Conservation (phyloP, 2,329 filamentous ascomycete species). For the Diaporthe batatas region DNA sequence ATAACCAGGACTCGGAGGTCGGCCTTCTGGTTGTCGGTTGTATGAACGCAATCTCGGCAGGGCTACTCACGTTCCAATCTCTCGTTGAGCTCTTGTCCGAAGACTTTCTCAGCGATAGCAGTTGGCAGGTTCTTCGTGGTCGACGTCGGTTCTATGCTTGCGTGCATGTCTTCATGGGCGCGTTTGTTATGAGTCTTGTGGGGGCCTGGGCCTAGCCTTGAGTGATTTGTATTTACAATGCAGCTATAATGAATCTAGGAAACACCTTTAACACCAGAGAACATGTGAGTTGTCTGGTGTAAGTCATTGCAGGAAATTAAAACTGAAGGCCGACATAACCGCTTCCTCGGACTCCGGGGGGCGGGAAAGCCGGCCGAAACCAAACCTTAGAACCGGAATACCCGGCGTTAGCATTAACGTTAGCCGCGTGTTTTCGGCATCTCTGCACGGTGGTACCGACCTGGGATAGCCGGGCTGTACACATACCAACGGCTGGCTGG, state of each 20-base stretch:
- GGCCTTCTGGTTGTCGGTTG: constrained; percentile 9
- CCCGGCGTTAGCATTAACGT: not conserved
- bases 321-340: not conserved
- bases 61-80: constrained; percentile 14
- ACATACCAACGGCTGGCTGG: not conserved
- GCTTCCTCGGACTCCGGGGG: not conserved
- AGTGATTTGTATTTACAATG: too few relatives aligned
- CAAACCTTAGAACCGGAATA: constrained; percentile 24
- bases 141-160: constrained; percentile 18
- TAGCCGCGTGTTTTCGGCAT: constrained; percentile 25
- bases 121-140: constrained; percentile 20
- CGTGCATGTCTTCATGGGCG: constrained; percentile 1
- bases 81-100: constrained; percentile 24
- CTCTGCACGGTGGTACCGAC: not conserved
- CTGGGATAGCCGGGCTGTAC: not conserved
- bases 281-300: not conserved
- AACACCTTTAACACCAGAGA: not conserved
- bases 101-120: constrained; percentile 16
- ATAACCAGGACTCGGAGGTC: constrained; percentile 21
- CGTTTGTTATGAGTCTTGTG: constrained; percentile 17
- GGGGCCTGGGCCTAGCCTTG: constrained; percentile 1
- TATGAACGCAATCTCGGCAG: constrained; percentile 19
- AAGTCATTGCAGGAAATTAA: not conserved
- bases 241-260: too few relatives aligned
- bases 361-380: constrained; percentile 17